Percentiles rank a stretch among this genome's conserved stretches.
phyloP scores from a whole-genome alignment of 2,329 filamentous ascomycete genomes.

The Parafenestella ontariensis region DNA sequence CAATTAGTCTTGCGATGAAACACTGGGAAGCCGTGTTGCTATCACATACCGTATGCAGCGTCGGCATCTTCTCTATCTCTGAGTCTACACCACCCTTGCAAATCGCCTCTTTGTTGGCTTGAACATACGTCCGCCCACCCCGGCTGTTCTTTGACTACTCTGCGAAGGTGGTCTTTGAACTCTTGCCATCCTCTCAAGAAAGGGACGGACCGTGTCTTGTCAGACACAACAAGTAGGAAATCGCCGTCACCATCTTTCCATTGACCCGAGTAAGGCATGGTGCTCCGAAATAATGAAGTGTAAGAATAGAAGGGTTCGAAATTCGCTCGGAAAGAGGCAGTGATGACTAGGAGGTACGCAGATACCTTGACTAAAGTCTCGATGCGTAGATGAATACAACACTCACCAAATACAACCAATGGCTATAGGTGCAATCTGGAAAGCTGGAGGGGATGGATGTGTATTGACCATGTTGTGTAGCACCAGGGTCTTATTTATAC shows the following conservation, averaged over 20 bases:
- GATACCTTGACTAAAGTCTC: neutral
- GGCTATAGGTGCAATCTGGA: too few species aligned
- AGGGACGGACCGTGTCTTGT: conserved; percentile 31
- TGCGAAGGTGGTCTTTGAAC: conserved; percentile 48
- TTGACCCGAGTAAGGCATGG: conserved; percentile 18
- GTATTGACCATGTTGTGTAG: neutral
- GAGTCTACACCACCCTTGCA: conserved; percentile 47
- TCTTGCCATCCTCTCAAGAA: conserved; percentile 44
- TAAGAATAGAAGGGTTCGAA: neutral
- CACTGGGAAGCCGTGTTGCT: neutral
- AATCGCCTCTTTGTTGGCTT: conserved; percentile 35
- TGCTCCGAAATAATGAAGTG: neutral
- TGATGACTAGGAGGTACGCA: neutral
- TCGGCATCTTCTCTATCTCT: conserved; percentile 44
- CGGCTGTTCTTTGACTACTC: conserved; percentile 43
- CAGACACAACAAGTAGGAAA: conserved; percentile 41
- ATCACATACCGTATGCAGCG: conserved; percentile 38
- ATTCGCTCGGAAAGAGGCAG: neutral
- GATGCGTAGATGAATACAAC: neutral
- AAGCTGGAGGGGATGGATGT: neutral
- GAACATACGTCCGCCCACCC: conserved; percentile 47
- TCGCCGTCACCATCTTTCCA: conserved; percentile 33
- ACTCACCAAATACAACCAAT: too few species aligned
- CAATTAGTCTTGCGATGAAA: conserved; percentile 2
- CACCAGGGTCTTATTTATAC: neutral